phyloP scores from a whole-genome alignment of 2,329 filamentous ascomycete genomes.

The Colletotrichum sp. region DNA sequence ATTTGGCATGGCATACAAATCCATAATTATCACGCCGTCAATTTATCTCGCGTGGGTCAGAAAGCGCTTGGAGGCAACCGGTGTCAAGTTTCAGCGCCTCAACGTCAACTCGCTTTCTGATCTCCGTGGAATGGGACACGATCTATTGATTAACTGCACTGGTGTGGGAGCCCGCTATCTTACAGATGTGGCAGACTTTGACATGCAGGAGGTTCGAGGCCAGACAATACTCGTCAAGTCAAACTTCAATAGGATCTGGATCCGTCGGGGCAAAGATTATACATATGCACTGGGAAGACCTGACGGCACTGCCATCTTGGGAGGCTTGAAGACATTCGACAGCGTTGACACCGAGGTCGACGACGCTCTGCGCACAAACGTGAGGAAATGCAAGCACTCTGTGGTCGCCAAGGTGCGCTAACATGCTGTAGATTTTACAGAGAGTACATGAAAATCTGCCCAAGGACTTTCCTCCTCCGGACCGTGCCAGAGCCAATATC shows the following conservation, averaged over 20 bases:
- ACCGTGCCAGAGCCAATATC: neutral
- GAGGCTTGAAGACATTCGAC: neutral
- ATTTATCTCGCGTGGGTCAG: neutral
- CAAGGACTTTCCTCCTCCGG: neutral
- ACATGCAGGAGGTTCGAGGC: neutral
- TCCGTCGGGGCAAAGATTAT: neutral
- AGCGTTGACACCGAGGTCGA: neutral
- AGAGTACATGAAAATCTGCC: neutral
- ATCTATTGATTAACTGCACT: neutral
- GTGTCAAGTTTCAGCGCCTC: neutral
- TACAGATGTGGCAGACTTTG: neutral
- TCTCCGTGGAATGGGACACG: neutral
- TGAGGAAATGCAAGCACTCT: too few relatives aligned
- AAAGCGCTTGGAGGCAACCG: neutral
- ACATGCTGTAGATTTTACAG: neutral
- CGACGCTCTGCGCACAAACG: neutral
- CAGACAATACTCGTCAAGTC: neutral
- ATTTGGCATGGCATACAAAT: neutral
- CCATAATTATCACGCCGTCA: neutral
- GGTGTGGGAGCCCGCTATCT: neutral
- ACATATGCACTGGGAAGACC: neutral
- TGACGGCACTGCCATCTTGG: neutral
- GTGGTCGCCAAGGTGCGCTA: neutral
- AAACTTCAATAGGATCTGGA: neutral
- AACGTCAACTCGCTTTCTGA: neutral